phyloP scores from a whole-genome alignment of 129 eudicot species.

The Artemisia annua region DNA sequence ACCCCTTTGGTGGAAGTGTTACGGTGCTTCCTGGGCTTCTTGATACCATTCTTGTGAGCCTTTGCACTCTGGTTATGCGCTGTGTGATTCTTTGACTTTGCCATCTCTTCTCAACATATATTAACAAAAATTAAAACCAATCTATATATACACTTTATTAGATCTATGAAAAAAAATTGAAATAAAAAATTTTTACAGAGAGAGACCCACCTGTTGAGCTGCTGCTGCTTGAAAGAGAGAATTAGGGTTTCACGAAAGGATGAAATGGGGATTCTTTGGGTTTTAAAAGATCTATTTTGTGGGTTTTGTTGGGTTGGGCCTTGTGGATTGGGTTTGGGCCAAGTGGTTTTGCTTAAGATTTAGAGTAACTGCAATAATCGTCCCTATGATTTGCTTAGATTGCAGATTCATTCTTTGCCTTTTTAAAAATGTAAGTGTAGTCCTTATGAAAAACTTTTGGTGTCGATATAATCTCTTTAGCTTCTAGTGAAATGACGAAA shows the following conservation, averaged over 20 bases:
- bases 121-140: too few relatives aligned
- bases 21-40: conserved; percentile 80
- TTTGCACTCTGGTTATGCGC: conserved; percentile 76
- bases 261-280: not conserved
- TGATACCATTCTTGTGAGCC: conserved; percentile 84
- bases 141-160: not conserved
- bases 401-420: too few relatives aligned
- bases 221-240: not conserved
- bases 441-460: too few relatives aligned
- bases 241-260: conserved; percentile 26
- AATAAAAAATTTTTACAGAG: not conserved
- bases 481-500: too few relatives aligned
- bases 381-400: too few relatives aligned
- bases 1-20: conserved; percentile 87
- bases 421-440: too few relatives aligned
- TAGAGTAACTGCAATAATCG: too few relatives aligned
- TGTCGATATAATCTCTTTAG: too few relatives aligned
- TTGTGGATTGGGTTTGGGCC: conserved; percentile 18
- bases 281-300: conserved; percentile 14
- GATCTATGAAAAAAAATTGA: not conserved
- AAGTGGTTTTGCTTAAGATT: not conserved
- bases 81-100: conserved; percentile 80
- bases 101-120: conserved; percentile 23
- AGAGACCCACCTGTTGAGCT: conserved; percentile 25
- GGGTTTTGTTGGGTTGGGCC: not conserved